These are phyloP conservation scores for Phytophthora europaea DNA, from an alignment of 352 stramenopile genomes.

Conservation along the genomic window DNA sequence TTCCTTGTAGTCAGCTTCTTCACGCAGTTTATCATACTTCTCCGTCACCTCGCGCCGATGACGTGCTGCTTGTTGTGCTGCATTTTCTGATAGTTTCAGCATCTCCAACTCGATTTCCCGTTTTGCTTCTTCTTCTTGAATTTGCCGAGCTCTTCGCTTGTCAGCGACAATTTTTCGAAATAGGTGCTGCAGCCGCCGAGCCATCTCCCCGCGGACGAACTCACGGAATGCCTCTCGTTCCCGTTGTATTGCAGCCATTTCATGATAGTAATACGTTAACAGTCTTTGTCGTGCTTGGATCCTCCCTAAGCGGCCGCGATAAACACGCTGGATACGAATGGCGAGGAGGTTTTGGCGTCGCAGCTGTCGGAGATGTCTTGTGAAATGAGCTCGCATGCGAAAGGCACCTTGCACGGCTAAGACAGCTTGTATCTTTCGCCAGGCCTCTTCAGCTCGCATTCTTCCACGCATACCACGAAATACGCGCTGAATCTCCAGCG, in stretches of 20 bases:
- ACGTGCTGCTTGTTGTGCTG: constrained; percentile 35
- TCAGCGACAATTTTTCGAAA: constrained; percentile 46
- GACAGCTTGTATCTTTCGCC: constrained; percentile 56
- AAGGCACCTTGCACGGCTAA: constrained; percentile 71
- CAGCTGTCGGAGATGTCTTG: constrained; percentile 51
- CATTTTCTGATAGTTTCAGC: constrained; percentile 46
- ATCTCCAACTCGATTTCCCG: constrained; percentile 57
- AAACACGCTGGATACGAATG: constrained; percentile 71
- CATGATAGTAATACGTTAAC: constrained; percentile 59
- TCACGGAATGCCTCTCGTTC: constrained; percentile 62
- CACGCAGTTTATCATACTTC: constrained; percentile 63
- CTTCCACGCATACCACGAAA: constrained; percentile 60
- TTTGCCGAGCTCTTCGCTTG: constrained; percentile 22
- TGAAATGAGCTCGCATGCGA: constrained; percentile 73
- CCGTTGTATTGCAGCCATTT: constrained; percentile 63
- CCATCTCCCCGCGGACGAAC: constrained; percentile 52
- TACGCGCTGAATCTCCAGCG: constrained; percentile 72
- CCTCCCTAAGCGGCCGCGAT: constrained; percentile 64
- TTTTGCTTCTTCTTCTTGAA: constrained; percentile 38
- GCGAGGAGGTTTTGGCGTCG: constrained; percentile 52
- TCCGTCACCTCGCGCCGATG: constrained; percentile 57
- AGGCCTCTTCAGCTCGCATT: constrained; percentile 40
- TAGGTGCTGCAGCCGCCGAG: constrained; percentile 53
- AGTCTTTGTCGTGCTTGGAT: constrained; percentile 48
- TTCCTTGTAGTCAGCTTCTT: constrained; percentile 54